Conservation (phyloP, 2,329 filamentous ascomycete species). For the Colletotrichum godetiae region DNA sequence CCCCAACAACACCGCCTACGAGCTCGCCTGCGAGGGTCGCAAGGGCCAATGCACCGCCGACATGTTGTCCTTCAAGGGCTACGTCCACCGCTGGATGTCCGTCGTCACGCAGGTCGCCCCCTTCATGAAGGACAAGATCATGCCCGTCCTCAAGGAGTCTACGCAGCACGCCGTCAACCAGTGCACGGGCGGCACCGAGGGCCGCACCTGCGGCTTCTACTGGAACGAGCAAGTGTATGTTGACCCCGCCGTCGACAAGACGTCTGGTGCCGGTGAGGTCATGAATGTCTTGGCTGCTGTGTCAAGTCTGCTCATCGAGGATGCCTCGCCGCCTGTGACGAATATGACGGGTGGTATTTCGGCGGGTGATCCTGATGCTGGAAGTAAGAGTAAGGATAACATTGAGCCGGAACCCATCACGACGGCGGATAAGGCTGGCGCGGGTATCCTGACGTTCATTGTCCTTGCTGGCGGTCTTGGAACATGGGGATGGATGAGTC, state of each 20-base stretch:
- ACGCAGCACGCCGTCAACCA: constrained; percentile 69
- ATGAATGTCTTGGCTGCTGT: constrained; percentile 69
- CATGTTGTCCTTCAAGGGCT: constrained; percentile 79
- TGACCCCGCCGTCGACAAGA: constrained; percentile 62
- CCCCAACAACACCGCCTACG: constrained; percentile 69
- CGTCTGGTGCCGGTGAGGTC: constrained; percentile 67
- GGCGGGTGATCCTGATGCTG: constrained; percentile 53
- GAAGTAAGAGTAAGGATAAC: constrained; percentile 46
- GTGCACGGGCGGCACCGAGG: constrained; percentile 69
- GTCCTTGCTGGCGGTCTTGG: constrained; percentile 53
- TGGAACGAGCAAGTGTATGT: constrained; percentile 64
- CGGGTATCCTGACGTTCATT: constrained; percentile 59
- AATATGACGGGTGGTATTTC: constrained; percentile 63
- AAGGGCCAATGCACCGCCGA: constrained; percentile 73
- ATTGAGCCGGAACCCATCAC: constrained; percentile 50
- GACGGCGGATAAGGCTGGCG: constrained; percentile 58
- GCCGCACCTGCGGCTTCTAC: constrained; percentile 72
- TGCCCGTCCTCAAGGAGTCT: constrained; percentile 68
- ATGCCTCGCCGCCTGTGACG: constrained; percentile 54
- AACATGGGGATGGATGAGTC: constrained; percentile 64
- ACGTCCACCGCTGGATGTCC: constrained; percentile 74
- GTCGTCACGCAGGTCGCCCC: constrained; percentile 72
- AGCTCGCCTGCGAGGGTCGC: constrained; percentile 72
- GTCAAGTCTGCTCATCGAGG: constrained; percentile 58
- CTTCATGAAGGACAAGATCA: constrained; percentile 63